These are phyloP conservation scores for Aspergillus hiratsukae DNA, from an alignment of 2,329 filamentous ascomycete genomes.

Conservation along the genomic window DNA sequence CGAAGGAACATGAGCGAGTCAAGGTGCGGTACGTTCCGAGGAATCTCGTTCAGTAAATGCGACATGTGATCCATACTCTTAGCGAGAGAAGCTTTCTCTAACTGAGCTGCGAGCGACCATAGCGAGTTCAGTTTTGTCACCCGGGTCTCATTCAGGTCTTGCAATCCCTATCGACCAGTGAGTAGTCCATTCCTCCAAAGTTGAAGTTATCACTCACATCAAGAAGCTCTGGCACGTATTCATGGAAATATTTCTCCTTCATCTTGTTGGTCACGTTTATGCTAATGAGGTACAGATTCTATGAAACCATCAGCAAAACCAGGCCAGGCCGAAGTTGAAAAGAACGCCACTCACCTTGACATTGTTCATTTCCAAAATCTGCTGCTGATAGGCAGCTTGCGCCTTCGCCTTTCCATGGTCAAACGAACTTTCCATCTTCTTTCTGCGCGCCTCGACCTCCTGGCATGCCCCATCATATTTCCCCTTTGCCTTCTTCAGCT, in stretches of 20 bases:
- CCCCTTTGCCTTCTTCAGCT: conserved; percentile 83
- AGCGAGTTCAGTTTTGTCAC: conserved; percentile 77
- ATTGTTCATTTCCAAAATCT: conserved; percentile 93
- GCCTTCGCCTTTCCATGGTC: conserved; percentile 83
- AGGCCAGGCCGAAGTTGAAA: too few species aligned
- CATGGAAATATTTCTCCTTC: conserved; percentile 95
- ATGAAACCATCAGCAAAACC: conserved; percentile 19
- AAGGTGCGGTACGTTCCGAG: conserved; percentile 78
- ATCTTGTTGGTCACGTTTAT: conserved; percentile 98
- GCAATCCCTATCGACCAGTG: conserved; percentile 53
- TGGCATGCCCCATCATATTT: conserved; percentile 93
- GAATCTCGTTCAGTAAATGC: conserved; percentile 73
- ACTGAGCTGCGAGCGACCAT: conserved; percentile 73
- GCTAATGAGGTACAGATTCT: conserved; percentile 91
- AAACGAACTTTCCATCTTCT: conserved; percentile 91
- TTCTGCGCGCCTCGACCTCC: conserved; percentile 88
- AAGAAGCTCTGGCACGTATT: conserved; percentile 89
- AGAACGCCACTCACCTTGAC: conserved; percentile 53
- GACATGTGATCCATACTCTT: conserved; percentile 69
- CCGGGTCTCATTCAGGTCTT: conserved; percentile 88
- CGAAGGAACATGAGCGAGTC: conserved; percentile 98
- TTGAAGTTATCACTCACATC: too few species aligned
- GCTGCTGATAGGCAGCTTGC: conserved; percentile 85
- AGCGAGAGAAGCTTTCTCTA: conserved; percentile 75
- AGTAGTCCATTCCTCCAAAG: too few species aligned